Base-by-base conservation (phyloP, 441 rosid species). In the Sinapis alba region DNA sequence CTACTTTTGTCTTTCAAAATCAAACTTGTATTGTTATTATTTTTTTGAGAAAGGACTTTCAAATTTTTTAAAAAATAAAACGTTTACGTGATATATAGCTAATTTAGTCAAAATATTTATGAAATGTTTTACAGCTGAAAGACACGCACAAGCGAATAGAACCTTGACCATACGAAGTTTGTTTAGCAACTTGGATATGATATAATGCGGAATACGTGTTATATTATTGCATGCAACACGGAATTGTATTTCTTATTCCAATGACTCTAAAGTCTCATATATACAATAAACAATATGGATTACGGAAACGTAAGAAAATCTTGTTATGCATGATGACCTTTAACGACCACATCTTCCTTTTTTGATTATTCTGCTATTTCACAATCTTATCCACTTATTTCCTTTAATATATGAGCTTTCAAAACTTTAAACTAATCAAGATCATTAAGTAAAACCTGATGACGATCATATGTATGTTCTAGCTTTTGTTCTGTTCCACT, bases 221-320 rank as follows among this genome's bases (percentile, higher is more conserved):
- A 38, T 36, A 32, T n/a, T n/a, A n/a, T 16, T 51, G 69, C 76
- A 62, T 72, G 69, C 24, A 63, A 53, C 69, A 63, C n/a, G 62
- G 16, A 64, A 47, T 3, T 62, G 19, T 10, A 26, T 11, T 62
- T 36, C 16, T 34, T 72, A 72, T 53, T 34, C 41, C 9, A 47
- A 30, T 27, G 10, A 45, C 7, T 19, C 27, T 30, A 50, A 50
- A 62, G 27, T 50, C 69, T 62, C 12, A 32, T 15, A 34, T 12
- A 41, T 68, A 69, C 24, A 18, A 51, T 53, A 62, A 36, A 75
- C 15, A 54, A 56, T 34, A 21, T 18, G 60, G 74, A 75, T 75
- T 62, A 75, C 50, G 79, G 1, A 51, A 62, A 62, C 79, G 79
- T 69, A 76, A 75, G 74, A 45, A 36, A 69, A 69, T 76, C 79